Base-by-base conservation (phyloP, 2,329 filamentous ascomycete genomes). In the Clarireedia sp. region DNA sequence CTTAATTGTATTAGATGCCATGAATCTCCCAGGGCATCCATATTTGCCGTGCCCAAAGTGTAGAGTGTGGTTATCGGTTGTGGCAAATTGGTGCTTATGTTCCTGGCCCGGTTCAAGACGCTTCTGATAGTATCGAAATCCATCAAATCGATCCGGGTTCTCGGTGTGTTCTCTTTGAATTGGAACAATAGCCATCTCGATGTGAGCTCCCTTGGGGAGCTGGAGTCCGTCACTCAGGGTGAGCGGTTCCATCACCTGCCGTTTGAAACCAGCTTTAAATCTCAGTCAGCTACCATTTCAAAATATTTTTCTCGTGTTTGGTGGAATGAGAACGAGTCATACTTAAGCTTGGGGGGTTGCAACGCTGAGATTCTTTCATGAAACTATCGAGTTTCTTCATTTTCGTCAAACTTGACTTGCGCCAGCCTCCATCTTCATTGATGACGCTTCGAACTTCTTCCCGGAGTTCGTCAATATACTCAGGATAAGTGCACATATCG, bases 11-110 rank as follows among this genome's bases (percentile, higher is more conserved):
- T 23, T 16, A 23, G 33, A 16, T 17, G 69, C 69, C 38, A 72
- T 63, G 62, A 72, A 73, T 3, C 72, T 62, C 0, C 72, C 72
- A 0, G 72, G 72, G 23, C 72, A 74, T 17, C 70, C 71, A 47
- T 73, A 69, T 54, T 67, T 65, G 21, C 71, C 71, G 56, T 72
- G 66, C 6, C 72, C 72, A 57, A 72, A 74, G 19, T 41, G 19
- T 12, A 51, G 16, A 43, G 14, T 16, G 14, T 21, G 16, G 16
- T 21, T 40, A 16, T 54, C 41, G 6, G 53, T 55, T 16, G 45
- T 40, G 14, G 44, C 46, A 23, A 51, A 51, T 43, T 55, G 53
- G 33, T 55, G 46, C 14, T 38, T 9, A 29, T 51, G 33, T 10
- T 26, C 17, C 12, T 40, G 23, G 17, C 29, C 37, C 23, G 41